These are phyloP conservation scores for Polychaeton citri DNA, from an alignment of 2,329 filamentous ascomycete genomes.

Conservation along the genomic window DNA sequence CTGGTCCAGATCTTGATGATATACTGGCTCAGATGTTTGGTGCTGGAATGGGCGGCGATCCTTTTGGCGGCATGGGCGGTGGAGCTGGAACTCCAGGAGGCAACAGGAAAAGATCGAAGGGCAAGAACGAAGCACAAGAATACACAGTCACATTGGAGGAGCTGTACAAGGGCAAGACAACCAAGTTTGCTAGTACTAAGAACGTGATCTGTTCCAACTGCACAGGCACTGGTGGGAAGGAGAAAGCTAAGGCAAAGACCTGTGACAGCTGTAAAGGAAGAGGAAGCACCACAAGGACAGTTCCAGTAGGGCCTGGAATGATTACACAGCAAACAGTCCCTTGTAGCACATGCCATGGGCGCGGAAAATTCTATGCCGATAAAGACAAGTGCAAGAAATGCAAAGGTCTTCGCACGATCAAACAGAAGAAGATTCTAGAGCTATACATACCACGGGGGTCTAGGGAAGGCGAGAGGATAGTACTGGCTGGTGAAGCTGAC, in stretches of 20 bases:
- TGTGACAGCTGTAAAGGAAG: constrained; percentile 77
- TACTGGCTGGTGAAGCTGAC: constrained; percentile 86
- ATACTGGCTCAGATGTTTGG: constrained; percentile 86
- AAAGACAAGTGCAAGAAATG: constrained; percentile 99
- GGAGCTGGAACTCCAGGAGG: constrained; percentile 22
- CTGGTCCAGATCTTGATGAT: constrained; percentile 74
- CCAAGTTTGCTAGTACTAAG: constrained; percentile 91
- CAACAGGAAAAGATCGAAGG: constrained; percentile 45
- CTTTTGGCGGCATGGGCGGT: constrained; percentile 42
- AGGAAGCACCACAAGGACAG: constrained; percentile 61
- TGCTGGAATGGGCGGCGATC: constrained; percentile 23
- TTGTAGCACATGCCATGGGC: constrained; percentile 73
- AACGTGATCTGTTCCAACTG: constrained; percentile 79
- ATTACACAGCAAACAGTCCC: constrained; percentile 66
- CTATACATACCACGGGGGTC: constrained; percentile 85
- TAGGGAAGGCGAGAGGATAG: constrained; percentile 71
- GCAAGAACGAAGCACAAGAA: constrained; percentile 73
- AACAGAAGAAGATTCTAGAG: constrained; percentile 88
- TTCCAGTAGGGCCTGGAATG: constrained; percentile 75
- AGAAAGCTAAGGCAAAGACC: constrained; percentile 70
- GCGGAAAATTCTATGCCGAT: constrained; percentile 79
- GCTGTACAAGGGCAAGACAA: constrained; percentile 96
- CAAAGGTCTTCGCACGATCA: constrained; percentile 77
- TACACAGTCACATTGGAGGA: constrained; percentile 90
- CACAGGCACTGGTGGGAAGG: constrained; percentile 80